phyloP scores from a whole-genome alignment of 768 basidiomycete genomes.

The Pluteus cervinus region DNA sequence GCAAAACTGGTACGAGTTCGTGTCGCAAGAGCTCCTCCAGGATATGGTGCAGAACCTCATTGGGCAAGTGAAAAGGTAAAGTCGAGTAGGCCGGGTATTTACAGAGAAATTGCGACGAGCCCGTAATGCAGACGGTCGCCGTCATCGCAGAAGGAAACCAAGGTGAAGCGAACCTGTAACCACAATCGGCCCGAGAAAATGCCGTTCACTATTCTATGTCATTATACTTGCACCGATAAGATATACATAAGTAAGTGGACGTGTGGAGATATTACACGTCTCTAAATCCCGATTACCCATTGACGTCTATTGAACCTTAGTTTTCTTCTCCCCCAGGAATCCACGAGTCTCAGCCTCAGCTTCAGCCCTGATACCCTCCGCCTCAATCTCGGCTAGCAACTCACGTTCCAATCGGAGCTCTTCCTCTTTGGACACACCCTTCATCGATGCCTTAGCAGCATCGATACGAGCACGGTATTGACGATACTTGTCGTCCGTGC shows the following conservation, averaged over 20 bases:
- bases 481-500: constrained; percentile 87
- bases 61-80: constrained; percentile 19
- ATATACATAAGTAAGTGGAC: too few relatives aligned
- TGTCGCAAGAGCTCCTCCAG: constrained; percentile 14
- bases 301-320: neutral
- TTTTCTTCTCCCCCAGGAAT: too few relatives aligned
- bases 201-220: too few relatives aligned
- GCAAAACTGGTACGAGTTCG: constrained; percentile 16
- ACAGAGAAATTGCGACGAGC: neutral
- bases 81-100: constrained; percentile 2
- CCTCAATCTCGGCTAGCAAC: constrained; percentile 64
- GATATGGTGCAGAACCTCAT: constrained; percentile 27
- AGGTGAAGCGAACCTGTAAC: too few relatives aligned
- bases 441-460: constrained; percentile 53
- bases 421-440: constrained; percentile 48
- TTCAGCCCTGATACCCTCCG: constrained; percentile 68
- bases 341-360: constrained; percentile 47
- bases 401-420: constrained; percentile 50
- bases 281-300: too few relatives aligned
- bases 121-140: neutral
- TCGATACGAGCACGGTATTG: constrained; percentile 67
- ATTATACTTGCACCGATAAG: too few relatives aligned
- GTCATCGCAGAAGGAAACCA: too few relatives aligned
- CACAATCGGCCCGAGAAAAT: too few relatives aligned
- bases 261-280: too few relatives aligned